Percentiles rank a stretch among this genome's conserved stretches.
Evolutionary conservation across 116 monocot genomes (phyloP).

Genomic region (Thalassia testudinum): DNA sequence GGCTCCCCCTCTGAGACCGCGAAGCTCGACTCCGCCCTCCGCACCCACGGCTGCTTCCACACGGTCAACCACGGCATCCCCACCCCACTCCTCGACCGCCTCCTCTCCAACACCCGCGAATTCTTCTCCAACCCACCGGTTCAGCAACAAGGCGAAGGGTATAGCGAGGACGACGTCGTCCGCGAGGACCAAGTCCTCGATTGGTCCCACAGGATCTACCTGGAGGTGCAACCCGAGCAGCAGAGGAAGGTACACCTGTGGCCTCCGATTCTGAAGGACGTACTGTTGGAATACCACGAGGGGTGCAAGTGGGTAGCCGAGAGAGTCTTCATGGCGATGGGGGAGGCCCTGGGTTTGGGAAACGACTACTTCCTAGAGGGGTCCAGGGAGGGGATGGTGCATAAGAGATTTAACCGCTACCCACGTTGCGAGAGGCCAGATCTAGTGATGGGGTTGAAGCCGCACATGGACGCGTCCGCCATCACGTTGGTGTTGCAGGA

Average conservation of each 20-base stretch:
- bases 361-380: conserved; percentile 29
- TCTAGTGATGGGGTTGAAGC: conserved; percentile 42
- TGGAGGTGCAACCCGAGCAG: conserved; percentile 39
- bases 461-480: conserved; percentile 43
- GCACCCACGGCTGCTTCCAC: conserved; percentile 22
- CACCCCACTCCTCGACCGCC: conserved; percentile 21
- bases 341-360: conserved; percentile 19
- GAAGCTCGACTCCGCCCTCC: conserved; percentile 13
- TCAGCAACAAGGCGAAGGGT: conserved; percentile 34
- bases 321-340: conserved; percentile 19
- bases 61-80: conserved; percentile 26
- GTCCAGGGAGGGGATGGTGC: conserved; percentile 11
- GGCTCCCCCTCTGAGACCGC: conserved; percentile 11
- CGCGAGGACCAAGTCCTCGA: conserved; percentile 35
- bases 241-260: conserved; percentile 34
- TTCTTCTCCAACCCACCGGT: conserved; percentile 38
- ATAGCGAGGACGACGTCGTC: conserved; percentile 39
- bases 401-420: conserved; percentile 54
- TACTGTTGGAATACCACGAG: not conserved
- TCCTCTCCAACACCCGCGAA: conserved; percentile 6
- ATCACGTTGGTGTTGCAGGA: conserved; percentile 8
- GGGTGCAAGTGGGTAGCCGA: not conserved
- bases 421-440: conserved; percentile 44
- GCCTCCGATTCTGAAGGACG: conserved; percentile 44
- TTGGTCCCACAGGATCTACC: conserved; percentile 56